phyloP scores from a whole-genome alignment of 192 early-diverging fungal genomes.

The Podila minutissima region DNA sequence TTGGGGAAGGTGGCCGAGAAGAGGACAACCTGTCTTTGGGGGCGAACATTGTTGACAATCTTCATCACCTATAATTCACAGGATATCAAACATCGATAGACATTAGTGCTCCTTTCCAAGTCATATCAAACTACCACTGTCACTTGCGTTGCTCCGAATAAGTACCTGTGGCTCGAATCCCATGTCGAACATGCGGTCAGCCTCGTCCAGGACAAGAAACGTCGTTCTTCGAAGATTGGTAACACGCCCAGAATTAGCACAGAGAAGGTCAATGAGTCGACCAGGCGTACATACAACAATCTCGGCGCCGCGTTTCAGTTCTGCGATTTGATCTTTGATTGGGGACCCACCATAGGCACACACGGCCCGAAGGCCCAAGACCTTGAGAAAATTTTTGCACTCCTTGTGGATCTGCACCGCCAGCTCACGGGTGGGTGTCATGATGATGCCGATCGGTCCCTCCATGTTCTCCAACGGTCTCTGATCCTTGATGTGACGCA shows the following conservation, averaged over 20 bases:
- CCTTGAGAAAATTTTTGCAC: constrained; percentile 88
- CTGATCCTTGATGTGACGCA: constrained; percentile 94
- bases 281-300: constrained; percentile 95
- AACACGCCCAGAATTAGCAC: constrained; percentile 88
- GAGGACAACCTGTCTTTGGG: constrained; percentile 86
- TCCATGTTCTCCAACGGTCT: constrained; percentile 79
- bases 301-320: constrained; percentile 90
- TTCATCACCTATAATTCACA: constrained; percentile 78
- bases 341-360: constrained; percentile 92
- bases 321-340: constrained; percentile 89
- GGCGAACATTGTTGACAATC: constrained; percentile 92
- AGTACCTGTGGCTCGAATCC: constrained; percentile 95
- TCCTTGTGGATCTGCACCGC: constrained; percentile 95
- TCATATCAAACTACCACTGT: not conserved
- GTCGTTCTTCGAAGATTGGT: constrained; percentile 90
- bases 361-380: constrained; percentile 85
- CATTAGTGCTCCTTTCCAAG: not conserved
- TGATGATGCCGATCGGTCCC: constrained; percentile 87
- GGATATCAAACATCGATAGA: not conserved
- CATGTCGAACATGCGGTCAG: constrained; percentile 98
- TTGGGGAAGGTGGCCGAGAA: constrained; percentile 97
- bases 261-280: constrained; percentile 87
- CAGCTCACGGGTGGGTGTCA: constrained; percentile 94
- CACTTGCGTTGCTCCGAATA: not conserved
- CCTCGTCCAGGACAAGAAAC: constrained; percentile 97